These are phyloP conservation scores for Penicillium hordei DNA, from an alignment of 2,329 filamentous ascomycete genomes.

Conservation along the genomic window DNA sequence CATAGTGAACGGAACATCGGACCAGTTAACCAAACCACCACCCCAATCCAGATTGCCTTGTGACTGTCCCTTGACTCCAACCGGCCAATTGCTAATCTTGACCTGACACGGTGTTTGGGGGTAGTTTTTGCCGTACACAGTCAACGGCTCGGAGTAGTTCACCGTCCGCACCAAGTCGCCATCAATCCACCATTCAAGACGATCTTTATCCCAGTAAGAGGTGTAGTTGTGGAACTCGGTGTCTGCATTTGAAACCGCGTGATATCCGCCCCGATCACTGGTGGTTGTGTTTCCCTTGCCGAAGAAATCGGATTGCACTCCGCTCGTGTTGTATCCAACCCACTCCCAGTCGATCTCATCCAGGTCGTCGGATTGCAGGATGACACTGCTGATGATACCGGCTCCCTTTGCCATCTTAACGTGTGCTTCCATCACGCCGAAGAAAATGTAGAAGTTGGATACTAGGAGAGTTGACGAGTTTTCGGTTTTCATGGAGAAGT, in stretches of 20 bases:
- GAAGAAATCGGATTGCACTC: slow-evolving; percentile 84
- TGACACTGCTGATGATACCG: slow-evolving; percentile 78
- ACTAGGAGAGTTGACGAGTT: slow-evolving; percentile 76
- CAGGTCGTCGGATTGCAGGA: slow-evolving; percentile 77
- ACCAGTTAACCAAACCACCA: slow-evolving; percentile 66
- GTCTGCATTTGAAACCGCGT: slow-evolving; percentile 62
- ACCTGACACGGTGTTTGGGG: slow-evolving; percentile 73
- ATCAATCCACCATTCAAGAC: slow-evolving; percentile 67
- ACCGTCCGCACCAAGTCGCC: slow-evolving; percentile 61
- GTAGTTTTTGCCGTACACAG: slow-evolving; percentile 53
- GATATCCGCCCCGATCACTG: slow-evolving; percentile 81
- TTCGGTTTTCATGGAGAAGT: slow-evolving; percentile 68
- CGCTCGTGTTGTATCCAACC: slow-evolving; percentile 38
- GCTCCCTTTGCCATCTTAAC: slow-evolving; percentile 72
- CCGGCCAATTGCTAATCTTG: slow-evolving; percentile 68
- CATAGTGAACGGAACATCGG: slow-evolving; percentile 69
- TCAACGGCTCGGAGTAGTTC: slow-evolving; percentile 57
- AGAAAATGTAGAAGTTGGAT: slow-evolving; percentile 82
- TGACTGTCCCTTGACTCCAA: slow-evolving; percentile 49
- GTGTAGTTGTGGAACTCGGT: slow-evolving; percentile 49
- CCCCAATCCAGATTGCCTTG: slow-evolving; percentile 63
- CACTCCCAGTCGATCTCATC: slow-evolving; percentile 77
- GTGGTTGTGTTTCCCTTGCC: slow-evolving; percentile 76
- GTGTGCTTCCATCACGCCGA: slow-evolving; percentile 72
- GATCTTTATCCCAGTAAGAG: slow-evolving; percentile 66